Evolutionary conservation across 495 filamentous ascomycete species (phyloP), one percentile per base, ranked within the genome.

Genomic region (Aspergillus bridgeri): DNA sequence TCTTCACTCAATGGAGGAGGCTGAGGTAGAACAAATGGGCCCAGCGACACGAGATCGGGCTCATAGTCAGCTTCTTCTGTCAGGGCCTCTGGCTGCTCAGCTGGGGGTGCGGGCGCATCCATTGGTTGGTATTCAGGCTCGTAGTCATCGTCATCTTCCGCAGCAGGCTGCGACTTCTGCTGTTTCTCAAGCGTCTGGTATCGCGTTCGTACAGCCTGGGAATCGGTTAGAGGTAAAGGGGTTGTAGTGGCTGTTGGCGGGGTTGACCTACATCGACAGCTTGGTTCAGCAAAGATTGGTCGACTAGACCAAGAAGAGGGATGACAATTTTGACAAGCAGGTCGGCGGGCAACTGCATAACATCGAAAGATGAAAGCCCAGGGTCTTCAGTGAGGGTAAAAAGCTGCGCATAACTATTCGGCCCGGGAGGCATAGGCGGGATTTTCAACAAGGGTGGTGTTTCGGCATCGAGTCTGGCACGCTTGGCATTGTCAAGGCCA

Each of bases 61-160:
- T 84, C 75, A 3, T 79, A 58, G 3, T 80, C 75, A 18, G 74
- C 60, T 25, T 69, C 72, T 53, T 85, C 83, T 7, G 84, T 71
- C n/a, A 83, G 77, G 46, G 79, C 85, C 67, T 90, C 85, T 19
- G 88, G 76, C 63, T 88, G 86, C 65, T 89, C 90, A 17, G 84
- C 67, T 7, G 86, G 83, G 62, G 90, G 86, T 47, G 90, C 89
- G 3, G 83, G 79, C 60, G 89, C 84, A 65, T 92, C 89, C 48
- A 81, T 78, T 0, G 83, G 83, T 54, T 87, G 81, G 63, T 89
- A 92, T 71, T 94, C 87, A 0, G 91, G 91, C 59, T 95, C 91
- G 63, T 96, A 95, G 56, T 92, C 87, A 51, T 92, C 92, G 15
- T 96, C 91, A 18, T 96, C 91, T 6, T 93, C 89, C 44, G 75